Evolutionary conservation across 192 early-diverging fungal genomes (phyloP).

Genomic region (Rhizophagus clarus): DNA sequence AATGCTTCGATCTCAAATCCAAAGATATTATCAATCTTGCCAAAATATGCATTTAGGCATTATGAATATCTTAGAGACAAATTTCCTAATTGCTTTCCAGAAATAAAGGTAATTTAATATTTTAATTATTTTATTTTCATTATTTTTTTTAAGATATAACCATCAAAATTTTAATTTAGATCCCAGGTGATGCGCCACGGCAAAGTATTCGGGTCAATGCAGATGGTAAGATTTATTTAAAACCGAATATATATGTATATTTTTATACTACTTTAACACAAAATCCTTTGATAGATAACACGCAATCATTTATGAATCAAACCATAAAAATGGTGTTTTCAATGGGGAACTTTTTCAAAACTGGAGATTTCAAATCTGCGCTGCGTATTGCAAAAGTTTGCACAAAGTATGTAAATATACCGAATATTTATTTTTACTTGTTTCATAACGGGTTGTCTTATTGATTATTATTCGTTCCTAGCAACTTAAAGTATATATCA

Average conservation of each 20-base stretch:
- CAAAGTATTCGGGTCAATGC: conserved; percentile 2
- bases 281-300: neutral
- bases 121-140: neutral
- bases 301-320: conserved; percentile 27
- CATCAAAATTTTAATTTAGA: too few relatives aligned
- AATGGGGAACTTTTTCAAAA: conserved; percentile 8
- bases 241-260: neutral
- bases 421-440: neutral
- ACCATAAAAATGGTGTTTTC: conserved; percentile 6
- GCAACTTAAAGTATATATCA: conserved; percentile 51
- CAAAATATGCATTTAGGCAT: conserved; percentile 75
- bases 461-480: conserved; percentile 10
- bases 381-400: conserved; percentile 32
- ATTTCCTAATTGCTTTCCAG: conserved; percentile 70
- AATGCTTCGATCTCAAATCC: conserved; percentile 65
- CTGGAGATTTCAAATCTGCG: conserved; percentile 30
- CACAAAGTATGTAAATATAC: conserved; percentile 28
- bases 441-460: neutral
- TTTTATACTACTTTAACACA: neutral
- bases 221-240: conserved; percentile 1
- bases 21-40: conserved; percentile 58
- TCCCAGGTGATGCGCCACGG: neutral
- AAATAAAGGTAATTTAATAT: conserved; percentile 42
- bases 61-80: conserved; percentile 74
- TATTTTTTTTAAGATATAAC: neutral